These are phyloP conservation scores for Ceraceosorus guamensis DNA, from an alignment of 1,284 basidiomycete genomes.

Conservation along the genomic window DNA sequence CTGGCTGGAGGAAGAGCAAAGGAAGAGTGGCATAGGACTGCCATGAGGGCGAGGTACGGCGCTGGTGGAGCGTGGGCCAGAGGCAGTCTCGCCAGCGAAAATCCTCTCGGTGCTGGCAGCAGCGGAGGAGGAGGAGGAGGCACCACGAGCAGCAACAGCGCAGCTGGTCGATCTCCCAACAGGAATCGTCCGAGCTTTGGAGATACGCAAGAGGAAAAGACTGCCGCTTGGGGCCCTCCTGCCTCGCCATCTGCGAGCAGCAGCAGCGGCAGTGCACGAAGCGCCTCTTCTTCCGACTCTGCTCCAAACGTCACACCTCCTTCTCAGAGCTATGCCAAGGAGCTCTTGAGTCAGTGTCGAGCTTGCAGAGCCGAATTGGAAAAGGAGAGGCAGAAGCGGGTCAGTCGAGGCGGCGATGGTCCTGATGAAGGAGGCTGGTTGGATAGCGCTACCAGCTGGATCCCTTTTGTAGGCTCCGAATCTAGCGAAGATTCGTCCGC, in stretches of 20 bases:
- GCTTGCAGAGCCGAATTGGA: conserved; percentile 38
- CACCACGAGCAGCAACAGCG: background rate
- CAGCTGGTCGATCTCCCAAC: conserved; percentile 8
- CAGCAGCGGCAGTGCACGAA: conserved; percentile 1
- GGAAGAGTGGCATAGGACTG: conserved; percentile 44
- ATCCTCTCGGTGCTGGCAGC: background rate
- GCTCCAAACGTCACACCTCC: conserved; percentile 6
- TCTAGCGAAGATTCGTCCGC: background rate
- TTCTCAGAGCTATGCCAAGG: conserved; percentile 42
- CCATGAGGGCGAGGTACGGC: conserved; percentile 41
- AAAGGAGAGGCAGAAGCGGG: conserved; percentile 10
- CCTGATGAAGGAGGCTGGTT: background rate
- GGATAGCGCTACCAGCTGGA: conserved; percentile 1
- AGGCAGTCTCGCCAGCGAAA: conserved; percentile 31
- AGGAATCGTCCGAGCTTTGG: conserved; percentile 10
- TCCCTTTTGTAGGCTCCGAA: conserved; percentile 3
- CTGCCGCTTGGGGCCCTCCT: background rate
- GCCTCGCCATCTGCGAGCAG: background rate
- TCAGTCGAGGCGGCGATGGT: conserved; percentile 5
- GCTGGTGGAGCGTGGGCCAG: conserved; percentile 39
- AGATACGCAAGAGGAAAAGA: background rate
- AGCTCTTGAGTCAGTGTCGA: conserved; percentile 42
- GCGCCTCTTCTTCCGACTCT: background rate
- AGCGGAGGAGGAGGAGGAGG: conserved; percentile 6
- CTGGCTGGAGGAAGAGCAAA: conserved; percentile 43